phyloP scores from a whole-genome alignment of 768 basidiomycete genomes.

The Naganishia kalamii region DNA sequence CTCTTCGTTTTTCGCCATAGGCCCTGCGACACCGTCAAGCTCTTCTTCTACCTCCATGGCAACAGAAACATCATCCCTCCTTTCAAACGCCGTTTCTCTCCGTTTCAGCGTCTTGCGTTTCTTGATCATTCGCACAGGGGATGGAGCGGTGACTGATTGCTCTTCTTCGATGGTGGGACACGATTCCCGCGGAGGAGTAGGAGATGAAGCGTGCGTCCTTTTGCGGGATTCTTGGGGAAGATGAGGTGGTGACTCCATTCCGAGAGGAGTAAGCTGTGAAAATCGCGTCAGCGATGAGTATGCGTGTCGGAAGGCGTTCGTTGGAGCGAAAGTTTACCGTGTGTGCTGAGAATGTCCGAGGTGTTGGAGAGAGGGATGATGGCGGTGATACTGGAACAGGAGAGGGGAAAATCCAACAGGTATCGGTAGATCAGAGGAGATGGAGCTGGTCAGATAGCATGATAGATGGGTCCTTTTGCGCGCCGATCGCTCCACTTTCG shows the following conservation, averaged over 20 bases:
- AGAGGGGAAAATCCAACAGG: too few species aligned
- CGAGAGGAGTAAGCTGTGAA: too few species aligned
- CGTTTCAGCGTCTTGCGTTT: background rate
- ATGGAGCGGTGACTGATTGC: background rate
- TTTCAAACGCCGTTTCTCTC: background rate
- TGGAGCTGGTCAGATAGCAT: too few species aligned
- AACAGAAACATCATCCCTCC: background rate
- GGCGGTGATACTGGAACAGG: too few species aligned
- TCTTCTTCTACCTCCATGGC: background rate
- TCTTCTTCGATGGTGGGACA: background rate
- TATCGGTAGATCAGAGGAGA: too few species aligned
- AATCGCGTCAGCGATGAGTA: too few species aligned
- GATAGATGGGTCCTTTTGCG: too few species aligned
- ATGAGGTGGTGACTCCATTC: background rate
- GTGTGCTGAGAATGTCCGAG: too few species aligned
- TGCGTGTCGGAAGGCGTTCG: too few species aligned
- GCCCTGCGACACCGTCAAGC: background rate
- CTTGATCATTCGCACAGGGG: conserved; percentile 1
- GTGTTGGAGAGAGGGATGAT: too few species aligned
- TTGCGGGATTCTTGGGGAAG: background rate
- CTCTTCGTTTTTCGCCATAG: background rate
- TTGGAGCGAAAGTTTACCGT: too few species aligned
- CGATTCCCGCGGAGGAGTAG: background rate
- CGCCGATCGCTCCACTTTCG: too few species aligned
- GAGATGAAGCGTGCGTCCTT: background rate